Conservation (phyloP, 768 basidiomycete species). For the Psilocybe tampanensis region DNA sequence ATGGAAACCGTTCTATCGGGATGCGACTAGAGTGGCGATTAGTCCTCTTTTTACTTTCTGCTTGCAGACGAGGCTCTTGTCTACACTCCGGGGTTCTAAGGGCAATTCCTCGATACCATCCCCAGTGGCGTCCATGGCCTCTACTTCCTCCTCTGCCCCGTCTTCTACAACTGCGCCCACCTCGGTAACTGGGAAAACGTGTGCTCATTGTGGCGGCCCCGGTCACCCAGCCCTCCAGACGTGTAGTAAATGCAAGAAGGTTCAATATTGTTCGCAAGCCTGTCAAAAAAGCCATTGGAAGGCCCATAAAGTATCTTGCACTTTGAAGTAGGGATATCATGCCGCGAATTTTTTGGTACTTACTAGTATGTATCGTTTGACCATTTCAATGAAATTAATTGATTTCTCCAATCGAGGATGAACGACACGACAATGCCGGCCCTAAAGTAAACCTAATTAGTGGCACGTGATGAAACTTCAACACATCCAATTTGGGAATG, state of each 20-base stretch:
- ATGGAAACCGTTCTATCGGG: conserved; percentile 44
- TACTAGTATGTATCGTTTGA: neutral
- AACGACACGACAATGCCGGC: neutral
- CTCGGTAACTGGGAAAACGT: neutral
- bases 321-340: neutral
- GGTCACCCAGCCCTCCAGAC: conserved; percentile 26
- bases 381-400: neutral
- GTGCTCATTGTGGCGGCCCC: conserved; percentile 12
- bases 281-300: conserved; percentile 51
- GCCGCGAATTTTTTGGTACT: neutral
- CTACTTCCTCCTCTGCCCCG: neutral
- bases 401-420: neutral
- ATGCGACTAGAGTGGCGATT: conserved; percentile 51
- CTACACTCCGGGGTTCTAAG: conserved; percentile 42
- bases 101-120: no score
- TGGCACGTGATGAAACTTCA: neutral
- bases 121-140: conserved; percentile 5
- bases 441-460: neutral
- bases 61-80: neutral
- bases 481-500: neutral
- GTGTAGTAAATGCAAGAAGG: conserved; percentile 37
- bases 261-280: conserved; percentile 40
- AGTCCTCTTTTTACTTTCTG: conserved; percentile 55
- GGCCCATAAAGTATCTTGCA: conserved; percentile 39
- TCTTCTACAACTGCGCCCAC: neutral